Percentiles rank a stretch among this genome's conserved stretches.
Evolutionary conservation across 2,329 filamentous ascomycete species (phyloP).

Genomic region (Trichoderma sp.): DNA sequence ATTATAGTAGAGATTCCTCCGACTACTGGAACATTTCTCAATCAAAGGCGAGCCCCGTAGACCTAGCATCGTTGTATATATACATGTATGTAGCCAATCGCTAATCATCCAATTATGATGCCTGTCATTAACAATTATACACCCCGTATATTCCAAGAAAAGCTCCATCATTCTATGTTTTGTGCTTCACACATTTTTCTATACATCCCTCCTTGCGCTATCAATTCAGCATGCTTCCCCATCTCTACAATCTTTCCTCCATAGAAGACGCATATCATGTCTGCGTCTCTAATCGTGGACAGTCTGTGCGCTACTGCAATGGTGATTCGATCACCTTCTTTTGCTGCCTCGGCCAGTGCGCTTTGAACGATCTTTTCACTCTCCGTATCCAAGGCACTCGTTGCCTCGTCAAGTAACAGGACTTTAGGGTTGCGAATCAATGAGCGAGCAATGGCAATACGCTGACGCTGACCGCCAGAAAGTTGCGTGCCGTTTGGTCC

Average conservation of each 20-base stretch:
- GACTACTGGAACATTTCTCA: not conserved
- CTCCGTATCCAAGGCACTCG: conserved; percentile 90
- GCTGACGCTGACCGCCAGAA: conserved; percentile 28
- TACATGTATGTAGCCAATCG: not conserved
- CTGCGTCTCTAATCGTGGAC: conserved; percentile 79
- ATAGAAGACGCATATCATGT: conserved; percentile 64
- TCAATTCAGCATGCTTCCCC: conserved; percentile 58
- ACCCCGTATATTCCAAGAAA: not conserved
- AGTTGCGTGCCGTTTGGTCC: conserved; percentile 54
- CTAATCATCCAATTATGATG: not conserved
- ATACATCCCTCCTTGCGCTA: conserved; percentile 50
- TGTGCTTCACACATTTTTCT: conserved; percentile 50
- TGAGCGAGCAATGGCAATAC: conserved; percentile 28
- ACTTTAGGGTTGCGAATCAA: conserved; percentile 86
- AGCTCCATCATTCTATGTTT: conserved; percentile 32
- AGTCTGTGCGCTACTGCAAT: conserved; percentile 92
- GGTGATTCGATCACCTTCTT: conserved; percentile 82
- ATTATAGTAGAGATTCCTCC: not conserved
- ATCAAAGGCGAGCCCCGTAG: not conserved
- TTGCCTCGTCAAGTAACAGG: conserved; percentile 89
- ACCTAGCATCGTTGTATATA: not conserved
- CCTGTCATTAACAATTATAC: not conserved
- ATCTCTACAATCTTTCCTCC: conserved; percentile 57
- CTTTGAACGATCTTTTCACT: conserved; percentile 91
- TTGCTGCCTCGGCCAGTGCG: conserved; percentile 71